Evolutionary conservation across 2,329 filamentous ascomycete species (phyloP).

Genomic region (Achaetomium macrosporum): DNA sequence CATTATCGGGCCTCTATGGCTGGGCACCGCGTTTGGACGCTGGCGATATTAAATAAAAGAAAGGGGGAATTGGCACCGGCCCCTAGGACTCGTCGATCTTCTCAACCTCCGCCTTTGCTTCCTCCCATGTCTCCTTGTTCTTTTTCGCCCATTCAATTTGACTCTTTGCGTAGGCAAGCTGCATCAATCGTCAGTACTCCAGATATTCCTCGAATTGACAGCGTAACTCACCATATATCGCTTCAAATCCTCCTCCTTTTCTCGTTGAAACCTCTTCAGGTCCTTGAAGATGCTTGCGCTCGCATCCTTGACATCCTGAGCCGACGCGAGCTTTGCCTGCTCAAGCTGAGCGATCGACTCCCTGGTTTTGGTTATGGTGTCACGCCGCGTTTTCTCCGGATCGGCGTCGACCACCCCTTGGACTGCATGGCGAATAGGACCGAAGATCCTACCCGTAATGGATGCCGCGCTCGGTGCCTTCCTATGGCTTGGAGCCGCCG

Average conservation of each 20-base stretch:
- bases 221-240: slow-evolving; percentile 79
- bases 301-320: slow-evolving; percentile 88
- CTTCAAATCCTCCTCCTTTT: slow-evolving; percentile 91
- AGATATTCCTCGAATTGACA: neutral
- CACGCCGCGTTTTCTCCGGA: slow-evolving; percentile 83
- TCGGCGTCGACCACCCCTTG: slow-evolving; percentile 96
- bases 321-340: slow-evolving; percentile 81
- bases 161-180: slow-evolving; percentile 88
- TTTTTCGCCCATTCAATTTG: slow-evolving; percentile 94
- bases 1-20: no score
- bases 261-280: slow-evolving; percentile 83
- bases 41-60: no score
- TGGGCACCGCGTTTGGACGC: no score
- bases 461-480: slow-evolving; percentile 84
- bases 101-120: slow-evolving; percentile 77
- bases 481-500: slow-evolving; percentile 55
- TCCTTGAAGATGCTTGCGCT: slow-evolving; percentile 84
- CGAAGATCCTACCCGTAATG: slow-evolving; percentile 90
- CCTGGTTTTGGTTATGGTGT: slow-evolving; percentile 91
- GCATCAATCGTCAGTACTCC: slow-evolving; percentile 6
- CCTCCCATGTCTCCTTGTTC: slow-evolving; percentile 87
- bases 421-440: slow-evolving; percentile 88
- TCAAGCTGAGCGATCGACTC: slow-evolving; percentile 83
- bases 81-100: slow-evolving; percentile 67
- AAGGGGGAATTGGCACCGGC: no score